Evolutionary conservation across 805 yeast genomes (phyloP), one percentile per base, ranked within the genome.

Genomic region (Candida orba): DNA sequence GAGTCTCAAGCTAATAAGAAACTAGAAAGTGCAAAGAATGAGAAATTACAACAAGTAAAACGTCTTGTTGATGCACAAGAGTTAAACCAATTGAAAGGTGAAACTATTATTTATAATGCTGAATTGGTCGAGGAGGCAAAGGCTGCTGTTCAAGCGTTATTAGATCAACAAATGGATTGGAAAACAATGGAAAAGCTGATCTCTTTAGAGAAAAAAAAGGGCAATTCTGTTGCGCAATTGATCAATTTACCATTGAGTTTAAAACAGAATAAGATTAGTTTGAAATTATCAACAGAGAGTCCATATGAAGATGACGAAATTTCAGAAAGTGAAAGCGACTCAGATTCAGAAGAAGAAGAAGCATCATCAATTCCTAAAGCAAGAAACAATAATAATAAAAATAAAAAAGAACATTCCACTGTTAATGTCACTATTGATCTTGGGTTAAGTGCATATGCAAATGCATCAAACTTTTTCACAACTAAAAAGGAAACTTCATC

Each of bases 91-190:
- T 67, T 68, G 43, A 84, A 81, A 51, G 98, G 95, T 10, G 81
- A 79, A 49, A 66, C 84, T 5, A 79, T 91, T 25, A 82, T 85
- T 48, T 66, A 72, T 32, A 72, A 84, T 58, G 83, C 91, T 5
- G 79, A 78, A 24, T 52, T 76, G 23, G 88, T 90, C 6, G 93
- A 84, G 40, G 76, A 76, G 15, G 88, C 93, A 39, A 81, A 76
- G 46, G 62, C 58, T 8, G 81, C 84, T 3, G 84, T 91, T 5
- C 83, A 81, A 46, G 66, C 69, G 1, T 64, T 88, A 43, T 49
- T 89, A 5, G 80, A 82, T 44, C 93, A 86, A 57, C 90, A 86
- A 50, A 86, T 88, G 87, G 97, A 91, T 59, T 91, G 99, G 99
- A 75, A 76, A 36, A 83, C 87, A 47, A 90, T 90, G 49, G 96